These are phyloP conservation scores for Naegleria gruberi DNA, from an alignment of 208 protist species.

Conservation along the genomic window DNA sequence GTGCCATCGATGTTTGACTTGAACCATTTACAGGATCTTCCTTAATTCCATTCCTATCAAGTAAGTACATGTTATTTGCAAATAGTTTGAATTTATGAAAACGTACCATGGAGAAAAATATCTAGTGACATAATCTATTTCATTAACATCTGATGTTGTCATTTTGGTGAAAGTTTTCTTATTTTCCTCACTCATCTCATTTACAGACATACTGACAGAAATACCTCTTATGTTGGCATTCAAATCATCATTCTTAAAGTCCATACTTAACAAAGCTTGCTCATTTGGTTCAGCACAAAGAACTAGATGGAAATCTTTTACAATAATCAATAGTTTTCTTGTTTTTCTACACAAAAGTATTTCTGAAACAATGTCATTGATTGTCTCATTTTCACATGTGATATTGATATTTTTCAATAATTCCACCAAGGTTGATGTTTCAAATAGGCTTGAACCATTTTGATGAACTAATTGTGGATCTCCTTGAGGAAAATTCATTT, in stretches of 20 bases:
- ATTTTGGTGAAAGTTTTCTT: not conserved
- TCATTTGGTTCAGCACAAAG: not conserved
- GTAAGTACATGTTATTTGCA: too few relatives aligned
- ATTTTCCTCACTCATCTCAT: not conserved
- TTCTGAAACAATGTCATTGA: not conserved
- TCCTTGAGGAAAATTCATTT: not conserved
- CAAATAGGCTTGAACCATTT: too few relatives aligned
- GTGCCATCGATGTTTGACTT: not conserved
- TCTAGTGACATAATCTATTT: conserved; percentile 23
- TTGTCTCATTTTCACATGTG: not conserved
- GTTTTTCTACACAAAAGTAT: not conserved
- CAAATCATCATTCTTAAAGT: not conserved
- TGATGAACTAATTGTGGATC: not conserved
- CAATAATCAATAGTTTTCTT: not conserved
- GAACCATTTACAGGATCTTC: conserved; percentile 31
- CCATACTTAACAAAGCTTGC: not conserved
- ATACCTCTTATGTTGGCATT: not conserved
- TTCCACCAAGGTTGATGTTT: not conserved
- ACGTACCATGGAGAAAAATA: conserved; percentile 20
- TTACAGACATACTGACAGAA: not conserved
- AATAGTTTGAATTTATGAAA: not conserved
- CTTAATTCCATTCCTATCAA: conserved; percentile 9
- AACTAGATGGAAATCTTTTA: not conserved
- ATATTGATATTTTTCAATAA: not conserved
- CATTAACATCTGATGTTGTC: not conserved